Evolutionary conservation across 2,329 filamentous ascomycete genomes (phyloP).

Genomic region (Xylariaceae sp.): DNA sequence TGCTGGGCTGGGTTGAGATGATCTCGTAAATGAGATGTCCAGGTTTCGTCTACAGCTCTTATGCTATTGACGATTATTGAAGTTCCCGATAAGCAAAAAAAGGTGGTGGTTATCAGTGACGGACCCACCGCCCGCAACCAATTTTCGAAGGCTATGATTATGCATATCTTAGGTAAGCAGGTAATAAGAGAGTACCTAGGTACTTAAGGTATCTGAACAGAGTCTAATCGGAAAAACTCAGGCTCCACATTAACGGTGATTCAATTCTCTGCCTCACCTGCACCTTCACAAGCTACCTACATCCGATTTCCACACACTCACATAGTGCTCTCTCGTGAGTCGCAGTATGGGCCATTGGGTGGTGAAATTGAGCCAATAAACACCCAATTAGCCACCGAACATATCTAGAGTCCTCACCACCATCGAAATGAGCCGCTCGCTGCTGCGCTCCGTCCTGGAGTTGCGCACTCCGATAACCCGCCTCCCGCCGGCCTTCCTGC

Average conservation of each 20-base stretch:
- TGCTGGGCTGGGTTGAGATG: too few relatives aligned
- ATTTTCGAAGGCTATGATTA: slow-evolving; percentile 6
- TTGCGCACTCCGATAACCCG: slow-evolving; percentile 50
- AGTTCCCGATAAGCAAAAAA: slow-evolving; percentile 19
- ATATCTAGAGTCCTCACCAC: not conserved
- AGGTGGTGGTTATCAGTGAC: slow-evolving; percentile 18
- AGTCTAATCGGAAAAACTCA: slow-evolving; percentile 17
- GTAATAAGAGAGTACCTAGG: too few relatives aligned
- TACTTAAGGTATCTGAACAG: too few relatives aligned
- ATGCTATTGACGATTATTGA: not conserved
- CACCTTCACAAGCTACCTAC: not conserved
- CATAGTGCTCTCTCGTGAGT: not conserved
- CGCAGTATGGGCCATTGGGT: slow-evolving; percentile 1
- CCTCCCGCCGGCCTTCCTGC: slow-evolving; percentile 54
- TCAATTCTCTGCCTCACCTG: slow-evolving; percentile 16
- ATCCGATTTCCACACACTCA: slow-evolving; percentile 5
- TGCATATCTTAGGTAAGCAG: too few relatives aligned
- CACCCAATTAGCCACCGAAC: not conserved
- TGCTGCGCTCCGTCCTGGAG: slow-evolving; percentile 67
- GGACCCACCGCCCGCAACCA: slow-evolving; percentile 19
- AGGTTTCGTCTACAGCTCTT: not conserved
- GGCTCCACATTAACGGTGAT: slow-evolving; percentile 28
- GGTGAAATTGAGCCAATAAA: slow-evolving; percentile 7
- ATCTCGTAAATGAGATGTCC: not conserved
- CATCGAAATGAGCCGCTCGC: slow-evolving; percentile 57